These are phyloP conservation scores for Coemansia sp. DNA, from an alignment of 192 early-diverging fungal species.

Conservation along the genomic window DNA sequence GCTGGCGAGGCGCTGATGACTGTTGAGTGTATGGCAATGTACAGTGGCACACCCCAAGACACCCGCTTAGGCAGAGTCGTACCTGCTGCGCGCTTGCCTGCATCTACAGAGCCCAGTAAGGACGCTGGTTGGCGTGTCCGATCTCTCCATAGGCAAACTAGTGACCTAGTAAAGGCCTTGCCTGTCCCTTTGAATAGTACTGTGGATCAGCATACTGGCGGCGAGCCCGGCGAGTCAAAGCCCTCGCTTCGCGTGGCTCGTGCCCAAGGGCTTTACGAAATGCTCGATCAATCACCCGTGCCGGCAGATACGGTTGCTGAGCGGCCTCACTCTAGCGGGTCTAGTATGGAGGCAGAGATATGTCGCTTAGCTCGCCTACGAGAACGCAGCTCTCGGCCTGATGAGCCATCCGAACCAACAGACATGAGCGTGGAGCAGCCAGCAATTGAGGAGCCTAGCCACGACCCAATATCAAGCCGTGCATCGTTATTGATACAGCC, in stretches of 20 bases:
- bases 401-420: background rate
- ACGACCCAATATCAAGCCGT: background rate
- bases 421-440: background rate
- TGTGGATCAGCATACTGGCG: background rate
- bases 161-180: background rate
- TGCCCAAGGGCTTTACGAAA: background rate
- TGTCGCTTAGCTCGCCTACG: background rate
- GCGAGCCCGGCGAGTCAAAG: background rate
- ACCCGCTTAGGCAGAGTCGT: background rate
- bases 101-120: background rate
- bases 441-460: background rate
- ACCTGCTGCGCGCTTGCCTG: background rate
- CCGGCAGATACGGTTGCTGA: background rate
- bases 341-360: background rate
- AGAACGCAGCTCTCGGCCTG: background rate
- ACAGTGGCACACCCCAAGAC: background rate
- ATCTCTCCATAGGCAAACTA: background rate
- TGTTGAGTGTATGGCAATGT: background rate
- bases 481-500: no score
- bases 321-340: background rate
- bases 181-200: background rate
- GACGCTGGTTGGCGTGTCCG: background rate
- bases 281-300: background rate
- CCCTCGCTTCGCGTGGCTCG: background rate
- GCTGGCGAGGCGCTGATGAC: background rate